A percentile compares a stretch with the other conserved stretches of the same genome.
These are phyloP conservation scores for Aaosphaeria pasadenensis DNA, from an alignment of 2,329 filamentous ascomycete species.

Conservation along the genomic window DNA sequence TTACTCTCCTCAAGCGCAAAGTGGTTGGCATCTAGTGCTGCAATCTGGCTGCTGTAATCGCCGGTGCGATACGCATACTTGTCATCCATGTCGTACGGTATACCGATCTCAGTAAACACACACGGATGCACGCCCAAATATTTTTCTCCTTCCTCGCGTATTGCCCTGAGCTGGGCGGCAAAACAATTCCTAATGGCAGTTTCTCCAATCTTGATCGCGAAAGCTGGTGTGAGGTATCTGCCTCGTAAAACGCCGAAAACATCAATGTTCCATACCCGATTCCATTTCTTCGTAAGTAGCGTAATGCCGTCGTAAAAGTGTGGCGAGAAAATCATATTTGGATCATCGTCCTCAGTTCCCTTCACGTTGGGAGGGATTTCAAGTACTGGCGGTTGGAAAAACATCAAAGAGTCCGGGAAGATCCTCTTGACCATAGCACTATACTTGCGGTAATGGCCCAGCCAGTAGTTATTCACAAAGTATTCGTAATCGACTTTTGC, in stretches of 20 bases:
- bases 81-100: slow-evolving; percentile 98
- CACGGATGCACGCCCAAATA: slow-evolving; percentile 86
- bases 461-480: slow-evolving; percentile 89
- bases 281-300: slow-evolving; percentile 98
- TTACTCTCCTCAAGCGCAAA: slow-evolving; percentile 83
- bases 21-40: slow-evolving; percentile 94
- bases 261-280: slow-evolving; percentile 94
- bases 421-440: slow-evolving; percentile 69
- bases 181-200: slow-evolving; percentile 92
- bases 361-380: slow-evolving; percentile 89
- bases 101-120: slow-evolving; percentile 91
- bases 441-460: slow-evolving; percentile 79
- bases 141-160: slow-evolving; percentile 82
- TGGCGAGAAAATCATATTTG: slow-evolving; percentile 84
- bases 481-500: slow-evolving; percentile 73
- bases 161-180: slow-evolving; percentile 77
- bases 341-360: slow-evolving; percentile 83
- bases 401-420: slow-evolving; percentile 78
- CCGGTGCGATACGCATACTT: slow-evolving; percentile 94
- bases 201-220: slow-evolving; percentile 91
- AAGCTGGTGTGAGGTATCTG: slow-evolving; percentile 81
- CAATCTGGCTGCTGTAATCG: slow-evolving; percentile 87
- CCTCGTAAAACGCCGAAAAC: slow-evolving; percentile 89
- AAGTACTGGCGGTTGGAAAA: slow-evolving; percentile 88
- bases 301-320: slow-evolving; percentile 98